Conservation (phyloP, 2,329 filamentous ascomycete genomes). For the Xylaria sp. region DNA sequence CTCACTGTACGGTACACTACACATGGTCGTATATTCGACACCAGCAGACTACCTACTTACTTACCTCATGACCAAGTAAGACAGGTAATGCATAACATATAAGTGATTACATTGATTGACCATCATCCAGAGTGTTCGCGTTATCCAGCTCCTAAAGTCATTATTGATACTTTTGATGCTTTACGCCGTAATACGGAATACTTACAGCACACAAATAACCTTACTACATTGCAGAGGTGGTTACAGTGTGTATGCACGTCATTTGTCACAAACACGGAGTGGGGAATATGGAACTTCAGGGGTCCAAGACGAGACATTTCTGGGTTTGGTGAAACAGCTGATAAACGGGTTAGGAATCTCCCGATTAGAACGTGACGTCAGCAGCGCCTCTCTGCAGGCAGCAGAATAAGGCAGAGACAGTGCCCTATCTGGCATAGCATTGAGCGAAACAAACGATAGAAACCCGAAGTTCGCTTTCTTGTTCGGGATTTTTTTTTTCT, state of each 20-base stretch:
- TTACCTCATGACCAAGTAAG: background rate
- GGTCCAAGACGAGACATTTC: conserved; percentile 15
- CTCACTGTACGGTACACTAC: background rate
- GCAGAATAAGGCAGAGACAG: conserved; percentile 1
- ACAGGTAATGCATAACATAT: background rate
- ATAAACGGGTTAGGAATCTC: background rate
- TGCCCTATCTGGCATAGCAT: background rate
- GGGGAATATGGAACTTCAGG: background rate
- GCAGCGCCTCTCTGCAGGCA: conserved; percentile 3
- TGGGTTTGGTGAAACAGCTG: conserved; percentile 14
- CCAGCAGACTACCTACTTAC: background rate
- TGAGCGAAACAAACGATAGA: background rate
- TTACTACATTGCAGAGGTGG: background rate
- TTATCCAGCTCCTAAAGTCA: background rate
- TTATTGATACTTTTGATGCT: background rate
- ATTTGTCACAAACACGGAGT: background rate
- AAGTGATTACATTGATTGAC: background rate
- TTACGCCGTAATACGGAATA: background rate
- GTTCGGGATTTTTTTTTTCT: background rate
- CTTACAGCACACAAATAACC: background rate
- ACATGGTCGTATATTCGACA: background rate
- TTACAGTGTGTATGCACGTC: conserved; percentile 13
- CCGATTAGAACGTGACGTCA: conserved; percentile 24
- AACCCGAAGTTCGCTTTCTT: conserved; percentile 1
- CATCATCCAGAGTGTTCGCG: background rate